These are phyloP conservation scores for Bruguiera gymnorhiza DNA, from an alignment of 345 rosid genomes.

Conservation along the genomic window DNA sequence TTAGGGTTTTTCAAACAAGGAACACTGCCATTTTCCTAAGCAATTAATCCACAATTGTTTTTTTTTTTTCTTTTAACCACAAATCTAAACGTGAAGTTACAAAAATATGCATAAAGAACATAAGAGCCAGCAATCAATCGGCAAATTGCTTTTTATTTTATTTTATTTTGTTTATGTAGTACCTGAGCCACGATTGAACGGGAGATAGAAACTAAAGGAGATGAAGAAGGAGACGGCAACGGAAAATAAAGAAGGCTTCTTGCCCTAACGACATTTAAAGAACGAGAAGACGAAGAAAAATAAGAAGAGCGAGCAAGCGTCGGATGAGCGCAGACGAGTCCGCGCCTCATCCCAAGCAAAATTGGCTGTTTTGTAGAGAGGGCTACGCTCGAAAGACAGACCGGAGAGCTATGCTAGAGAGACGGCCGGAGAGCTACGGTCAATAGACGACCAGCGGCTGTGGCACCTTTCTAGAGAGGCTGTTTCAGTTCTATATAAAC, in stretches of 20 bases:
- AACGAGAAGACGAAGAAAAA: slow-evolving; percentile 4
- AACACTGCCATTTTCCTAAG: no score
- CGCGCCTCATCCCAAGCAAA: slow-evolving; percentile 25
- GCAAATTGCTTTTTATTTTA: background rate
- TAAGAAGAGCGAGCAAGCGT: slow-evolving; percentile 19
- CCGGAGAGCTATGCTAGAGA: background rate
- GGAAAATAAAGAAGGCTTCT: slow-evolving; percentile 20
- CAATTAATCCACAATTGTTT: no score
- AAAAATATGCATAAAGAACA: background rate
- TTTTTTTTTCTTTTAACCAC: no score
- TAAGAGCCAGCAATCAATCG: background rate
- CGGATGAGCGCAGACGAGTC: slow-evolving; percentile 21
- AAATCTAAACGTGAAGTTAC: no score
- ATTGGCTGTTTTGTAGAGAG: background rate
- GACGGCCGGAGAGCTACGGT: background rate
- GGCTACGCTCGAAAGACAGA: background rate
- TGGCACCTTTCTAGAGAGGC: no score
- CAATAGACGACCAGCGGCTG: no score
- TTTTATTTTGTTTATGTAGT: no score
- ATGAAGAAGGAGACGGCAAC: slow-evolving; percentile 26
- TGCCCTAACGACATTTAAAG: background rate
- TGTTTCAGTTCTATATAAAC: no score
- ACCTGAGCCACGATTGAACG: slow-evolving; percentile 41
- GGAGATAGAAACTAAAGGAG: slow-evolving; percentile 6
- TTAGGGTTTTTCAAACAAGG: no score